Evolutionary conservation across 2,329 filamentous ascomycete species (phyloP), one percentile per base, ranked within the genome.

Genomic region (Penicillium vulpinum): DNA sequence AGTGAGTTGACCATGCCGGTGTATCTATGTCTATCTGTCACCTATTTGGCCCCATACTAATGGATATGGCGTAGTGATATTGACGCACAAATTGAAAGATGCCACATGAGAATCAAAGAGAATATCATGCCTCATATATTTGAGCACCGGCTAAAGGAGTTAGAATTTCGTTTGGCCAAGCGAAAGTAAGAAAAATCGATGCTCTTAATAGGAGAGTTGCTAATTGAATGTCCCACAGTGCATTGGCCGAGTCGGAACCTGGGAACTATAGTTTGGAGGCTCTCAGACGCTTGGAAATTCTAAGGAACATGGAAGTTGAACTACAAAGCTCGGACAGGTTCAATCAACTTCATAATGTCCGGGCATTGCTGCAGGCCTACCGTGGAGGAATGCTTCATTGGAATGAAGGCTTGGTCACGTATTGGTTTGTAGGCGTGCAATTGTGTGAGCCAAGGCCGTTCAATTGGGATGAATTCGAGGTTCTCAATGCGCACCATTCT

Each of bases 351-450:
- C 16, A 11, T 7, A 59, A 54, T 38, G 22, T 54, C 2, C 18
- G 13, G 13, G 49, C 54, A 21, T 11, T 59, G 8, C 16, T 48
- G 10, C 18, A 28, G 15, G 57, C 54, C 16, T 57, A 57, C 21
- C 50, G 50, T 6, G 8, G 21, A 10, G 28, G 35, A 10, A 24
- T 6, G 2, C 29, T 59, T n/a, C 16, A 54, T 8, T 51, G 50
- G 45, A 36, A 40, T 9, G 4, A 13, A 38, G 40, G 50, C 2
- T 11, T 54, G 33, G 41, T 59, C 11, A 54, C 54, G 9, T 54
- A 59, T 31, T 57, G 57, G 57, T 53, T 36, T 7, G 6, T 47
- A 16, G 54, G 54, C 13, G 24, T 31, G n/a, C 49, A 51, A 50
- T 28, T 57, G 33, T 57, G 55, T 29, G 18, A 51, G 21, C 57